Conservation (phyloP, 306 rosid genomes). For the Casuarina equisetifolia region DNA sequence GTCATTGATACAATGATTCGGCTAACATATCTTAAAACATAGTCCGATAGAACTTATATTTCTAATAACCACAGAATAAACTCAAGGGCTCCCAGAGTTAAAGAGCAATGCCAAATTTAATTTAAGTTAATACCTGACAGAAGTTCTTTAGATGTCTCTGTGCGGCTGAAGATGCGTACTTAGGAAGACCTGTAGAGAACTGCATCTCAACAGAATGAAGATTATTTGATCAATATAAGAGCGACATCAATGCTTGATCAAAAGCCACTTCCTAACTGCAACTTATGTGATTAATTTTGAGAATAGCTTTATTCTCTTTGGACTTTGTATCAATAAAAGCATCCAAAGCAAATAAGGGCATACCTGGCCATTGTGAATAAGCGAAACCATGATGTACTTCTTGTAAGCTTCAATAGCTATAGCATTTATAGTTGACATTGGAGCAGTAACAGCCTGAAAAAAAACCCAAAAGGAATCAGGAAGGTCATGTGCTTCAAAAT, state of each 20-base stretch:
- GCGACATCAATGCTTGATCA: neutral
- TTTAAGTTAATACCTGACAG: slow-evolving; percentile 56
- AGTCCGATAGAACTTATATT: neutral
- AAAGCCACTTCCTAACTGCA: neutral
- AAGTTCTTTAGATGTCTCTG: slow-evolving; percentile 76
- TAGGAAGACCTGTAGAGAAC: slow-evolving; percentile 75
- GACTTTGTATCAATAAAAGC: neutral
- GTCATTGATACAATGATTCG: neutral
- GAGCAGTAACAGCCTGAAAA: slow-evolving; percentile 91
- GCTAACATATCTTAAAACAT: neutral
- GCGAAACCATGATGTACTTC: slow-evolving; percentile 79
- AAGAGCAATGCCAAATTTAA: slow-evolving; percentile 10
- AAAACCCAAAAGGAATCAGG: slow-evolving; percentile 26
- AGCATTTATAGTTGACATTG: slow-evolving; percentile 72
- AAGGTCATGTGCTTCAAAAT: neutral
- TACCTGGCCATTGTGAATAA: slow-evolving; percentile 87
- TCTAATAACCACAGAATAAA: neutral
- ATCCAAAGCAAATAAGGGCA: slow-evolving; percentile 28
- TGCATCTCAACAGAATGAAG: slow-evolving; percentile 40
- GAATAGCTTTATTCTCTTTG: neutral
- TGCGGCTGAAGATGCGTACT: slow-evolving; percentile 73
- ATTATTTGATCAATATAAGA: slow-evolving; percentile 17
- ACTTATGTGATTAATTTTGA: neutral
- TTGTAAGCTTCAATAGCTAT: slow-evolving; percentile 95
- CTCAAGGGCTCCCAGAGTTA: neutral